Evolutionary conservation across 2,329 filamentous ascomycete genomes (phyloP), one percentile per base, ranked within the genome.

Genomic region (Calonectria hongkongensis): DNA sequence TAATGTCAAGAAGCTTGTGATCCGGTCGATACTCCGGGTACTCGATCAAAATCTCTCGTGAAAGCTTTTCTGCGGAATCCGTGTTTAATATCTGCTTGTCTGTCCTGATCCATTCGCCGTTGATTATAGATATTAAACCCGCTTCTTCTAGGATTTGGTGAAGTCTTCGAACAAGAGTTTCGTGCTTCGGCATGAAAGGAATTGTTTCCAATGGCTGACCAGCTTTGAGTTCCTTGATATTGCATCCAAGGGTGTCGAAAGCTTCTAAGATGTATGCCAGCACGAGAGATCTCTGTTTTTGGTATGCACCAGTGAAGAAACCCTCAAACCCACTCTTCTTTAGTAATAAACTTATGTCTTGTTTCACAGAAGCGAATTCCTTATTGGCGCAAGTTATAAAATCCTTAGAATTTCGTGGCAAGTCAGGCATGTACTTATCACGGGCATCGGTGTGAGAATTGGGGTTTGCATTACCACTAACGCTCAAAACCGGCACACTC

Each of bases 1-100:
- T 76, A 33, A 69, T 27, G 9, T 66, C 18, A 3, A 66, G 30
- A 9, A 66, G 33, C 13, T 54, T 33, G 18, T 54, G 63, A 18
- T 66, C 63, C 15, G 47, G 47, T 0, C 13, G n/a, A 18, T 54
- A 43, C 2, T n/a, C 12, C 4, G 30, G 47, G 43, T 25, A 45
- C 9, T 43, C 12, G 18, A 6, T n/a, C 25, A 66, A 8, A 1
- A 54, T 39, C 16, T 54, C 16, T 9, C 18, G 6, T 2, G 27
- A 27, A 4, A 66, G 10, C 9, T 12, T 36, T 15, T 13, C 21
- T 21, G 63, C n/a, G 2, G 63, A 66, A 28, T 25, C 18, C 6
- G 4, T 18, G 2, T 4, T 7, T 4, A 1, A 15, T 10, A 43
- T 4, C n/a, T 30, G 47, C 63, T 50, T 16, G 9, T 9, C 16